A percentile compares a stretch with the other conserved stretches of the same genome.
Conservation (phyloP, 495 filamentous ascomycete genomes). For the Penicillium chermesinum region DNA sequence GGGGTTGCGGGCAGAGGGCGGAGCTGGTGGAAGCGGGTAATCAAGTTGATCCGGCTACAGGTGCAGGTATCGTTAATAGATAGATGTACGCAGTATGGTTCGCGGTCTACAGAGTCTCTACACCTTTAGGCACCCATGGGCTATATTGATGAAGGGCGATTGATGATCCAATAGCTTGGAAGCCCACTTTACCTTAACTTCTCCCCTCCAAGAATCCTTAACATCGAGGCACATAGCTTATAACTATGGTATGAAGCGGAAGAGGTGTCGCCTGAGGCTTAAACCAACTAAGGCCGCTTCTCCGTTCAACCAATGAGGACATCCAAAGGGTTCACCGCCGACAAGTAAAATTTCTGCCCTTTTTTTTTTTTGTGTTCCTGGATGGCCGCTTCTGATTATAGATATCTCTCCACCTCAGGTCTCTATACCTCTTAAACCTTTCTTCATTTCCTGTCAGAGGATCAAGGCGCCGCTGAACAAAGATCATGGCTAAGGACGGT, state of each 20-base stretch:
- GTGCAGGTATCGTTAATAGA: background rate
- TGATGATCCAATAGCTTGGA: no score
- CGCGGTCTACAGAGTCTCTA: no score
- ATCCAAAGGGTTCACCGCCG: no score
- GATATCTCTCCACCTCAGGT: slow-evolving; percentile 1
- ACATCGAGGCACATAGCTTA: no score
- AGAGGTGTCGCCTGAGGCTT: background rate
- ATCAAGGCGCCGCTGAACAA: background rate
- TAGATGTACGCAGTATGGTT: no score
- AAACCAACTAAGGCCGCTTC: background rate
- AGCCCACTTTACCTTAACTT: no score
- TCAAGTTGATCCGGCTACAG: slow-evolving; percentile 18
- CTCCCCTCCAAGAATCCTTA: no score
- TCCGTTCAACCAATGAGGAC: slow-evolving; percentile 22
- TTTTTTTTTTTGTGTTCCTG: slow-evolving; percentile 31
- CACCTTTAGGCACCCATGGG: no score
- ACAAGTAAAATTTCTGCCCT: slow-evolving; percentile 23
- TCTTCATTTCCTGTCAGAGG: background rate
- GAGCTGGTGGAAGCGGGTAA: slow-evolving; percentile 29
- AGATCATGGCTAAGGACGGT: slow-evolving; percentile 34
- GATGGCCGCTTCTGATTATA: slow-evolving; percentile 8
- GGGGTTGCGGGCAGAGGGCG: slow-evolving; percentile 30
- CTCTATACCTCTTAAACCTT: slow-evolving; percentile 3
- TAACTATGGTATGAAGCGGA: no score
- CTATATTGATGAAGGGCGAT: no score